Percentiles rank a stretch among this genome's conserved stretches.
Evolutionary conservation across 352 stramenopile genomes (phyloP).

Genomic region (Saprolegnia parasitica): DNA sequence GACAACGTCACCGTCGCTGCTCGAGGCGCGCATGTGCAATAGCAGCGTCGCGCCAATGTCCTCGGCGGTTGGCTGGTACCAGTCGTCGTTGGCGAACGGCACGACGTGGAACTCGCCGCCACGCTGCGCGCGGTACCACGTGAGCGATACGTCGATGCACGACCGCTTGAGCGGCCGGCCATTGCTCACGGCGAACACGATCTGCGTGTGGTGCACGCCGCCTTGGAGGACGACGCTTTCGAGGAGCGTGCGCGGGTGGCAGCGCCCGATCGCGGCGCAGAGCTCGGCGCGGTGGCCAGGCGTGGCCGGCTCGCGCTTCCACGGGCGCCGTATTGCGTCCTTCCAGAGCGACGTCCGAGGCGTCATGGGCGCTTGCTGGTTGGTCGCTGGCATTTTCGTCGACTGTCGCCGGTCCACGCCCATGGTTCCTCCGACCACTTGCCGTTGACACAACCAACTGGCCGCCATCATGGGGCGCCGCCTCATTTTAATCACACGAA

Average conservation of each 20-base stretch:
- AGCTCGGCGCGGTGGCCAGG: neutral
- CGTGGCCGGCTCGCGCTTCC: constrained; percentile 1
- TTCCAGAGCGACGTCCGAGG: neutral
- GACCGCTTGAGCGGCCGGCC: constrained; percentile 60
- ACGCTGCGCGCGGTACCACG: constrained; percentile 67
- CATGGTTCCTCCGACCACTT: neutral
- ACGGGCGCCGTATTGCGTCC: constrained; percentile 2
- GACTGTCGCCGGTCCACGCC: neutral
- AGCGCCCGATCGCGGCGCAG: constrained; percentile 30
- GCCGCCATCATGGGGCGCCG: neutral
- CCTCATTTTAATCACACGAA: too few species aligned
- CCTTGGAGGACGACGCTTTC: constrained; percentile 72
- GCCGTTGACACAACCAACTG: neutral
- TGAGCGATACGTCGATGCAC: constrained; percentile 62
- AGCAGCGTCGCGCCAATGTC: constrained; percentile 74
- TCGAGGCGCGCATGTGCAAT: constrained; percentile 68
- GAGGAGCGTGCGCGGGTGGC: constrained; percentile 58
- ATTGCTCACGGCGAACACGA: constrained; percentile 71
- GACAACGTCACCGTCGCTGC: constrained; percentile 55
- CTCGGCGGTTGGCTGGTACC: constrained; percentile 72
- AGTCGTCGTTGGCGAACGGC: constrained; percentile 56
- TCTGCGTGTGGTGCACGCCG: constrained; percentile 78
- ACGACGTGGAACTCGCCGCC: constrained; percentile 72
- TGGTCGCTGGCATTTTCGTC: neutral
- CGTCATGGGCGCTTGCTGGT: neutral